phyloP scores from a whole-genome alignment of 345 rosid genomes.

The Gossypium mustelinum region DNA sequence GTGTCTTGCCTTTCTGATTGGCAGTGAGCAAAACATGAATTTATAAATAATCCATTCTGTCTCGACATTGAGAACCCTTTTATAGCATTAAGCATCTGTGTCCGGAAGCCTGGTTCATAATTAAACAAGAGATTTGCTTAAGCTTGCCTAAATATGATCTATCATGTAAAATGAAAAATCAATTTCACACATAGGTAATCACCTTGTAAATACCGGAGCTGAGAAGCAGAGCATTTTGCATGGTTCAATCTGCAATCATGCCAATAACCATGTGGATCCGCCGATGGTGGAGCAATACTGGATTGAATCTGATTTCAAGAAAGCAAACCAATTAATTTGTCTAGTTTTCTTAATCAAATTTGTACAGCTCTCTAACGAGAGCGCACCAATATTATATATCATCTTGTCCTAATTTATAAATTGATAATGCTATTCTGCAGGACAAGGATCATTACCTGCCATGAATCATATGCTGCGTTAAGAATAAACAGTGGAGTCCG shows the following conservation, averaged over 20 bases:
- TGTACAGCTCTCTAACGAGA: not conserved
- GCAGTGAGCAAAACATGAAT: conserved; percentile 95
- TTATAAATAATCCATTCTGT: conserved; percentile 76
- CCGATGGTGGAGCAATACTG: conserved; percentile 85
- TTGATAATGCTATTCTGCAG: not conserved
- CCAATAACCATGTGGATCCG: conserved; percentile 92
- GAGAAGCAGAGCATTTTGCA: conserved; percentile 64
- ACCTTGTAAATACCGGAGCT: conserved; percentile 78
- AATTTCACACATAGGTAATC: conserved; percentile 9
- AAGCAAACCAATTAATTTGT: conserved; percentile 18
- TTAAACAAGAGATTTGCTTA: conserved; percentile 7
- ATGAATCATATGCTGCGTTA: conserved; percentile 93
- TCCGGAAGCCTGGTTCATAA: conserved; percentile 60
- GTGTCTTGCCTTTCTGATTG: conserved; percentile 95
- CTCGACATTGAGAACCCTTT: conserved; percentile 61
- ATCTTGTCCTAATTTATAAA: not conserved
- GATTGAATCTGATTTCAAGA: conserved; percentile 62
- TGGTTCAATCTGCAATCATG: conserved; percentile 70
- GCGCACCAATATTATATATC: not conserved
- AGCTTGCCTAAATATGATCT: not conserved
- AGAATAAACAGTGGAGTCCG: conserved; percentile 76
- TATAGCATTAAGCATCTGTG: conserved; percentile 66
- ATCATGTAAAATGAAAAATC: not conserved
- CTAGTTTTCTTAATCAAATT: conserved; percentile 1
- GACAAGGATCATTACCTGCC: conserved; percentile 68